These are phyloP conservation scores for Trametes maxima DNA, from an alignment of 768 basidiomycete genomes.

Conservation along the genomic window DNA sequence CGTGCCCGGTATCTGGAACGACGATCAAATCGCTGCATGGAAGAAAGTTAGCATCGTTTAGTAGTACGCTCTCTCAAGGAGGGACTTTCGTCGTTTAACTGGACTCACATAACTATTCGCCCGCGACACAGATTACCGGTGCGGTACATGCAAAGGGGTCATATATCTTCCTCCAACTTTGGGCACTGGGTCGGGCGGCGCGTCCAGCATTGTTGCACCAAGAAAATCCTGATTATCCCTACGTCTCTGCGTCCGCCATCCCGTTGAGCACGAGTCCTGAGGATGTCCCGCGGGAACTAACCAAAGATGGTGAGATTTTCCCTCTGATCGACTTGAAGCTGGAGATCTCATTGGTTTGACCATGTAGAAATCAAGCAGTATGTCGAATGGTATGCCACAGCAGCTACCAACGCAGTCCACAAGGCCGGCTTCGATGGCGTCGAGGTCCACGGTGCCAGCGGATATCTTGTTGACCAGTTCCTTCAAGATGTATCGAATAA, in stretches of 20 bases:
- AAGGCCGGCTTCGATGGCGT: neutral
- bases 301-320: conserved; percentile 13
- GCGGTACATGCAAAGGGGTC: conserved; percentile 57
- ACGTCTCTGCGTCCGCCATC: conserved; percentile 39
- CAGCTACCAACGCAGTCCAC: neutral
- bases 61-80: too few species aligned
- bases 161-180: conserved; percentile 57
- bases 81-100: too few species aligned
- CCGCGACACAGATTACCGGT: conserved; percentile 45
- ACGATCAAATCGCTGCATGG: conserved; percentile 57
- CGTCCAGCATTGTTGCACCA: conserved; percentile 35
- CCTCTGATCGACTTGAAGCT: too few species aligned
- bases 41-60: conserved; percentile 38
- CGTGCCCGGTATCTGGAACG: conserved; percentile 64
- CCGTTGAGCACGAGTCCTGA: conserved; percentile 7
- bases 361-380: neutral
- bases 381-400: neutral
- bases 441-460: conserved; percentile 30
- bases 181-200: conserved; percentile 53
- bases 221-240: conserved; percentile 36
- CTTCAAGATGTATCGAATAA: conserved; percentile 39
- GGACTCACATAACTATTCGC: neutral
- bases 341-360: too few species aligned
- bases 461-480: conserved; percentile 45
- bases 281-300: conserved; percentile 27